These are phyloP conservation scores for Hymenoscyphus occultus DNA, from an alignment of 2,329 filamentous ascomycete species.

Conservation along the genomic window DNA sequence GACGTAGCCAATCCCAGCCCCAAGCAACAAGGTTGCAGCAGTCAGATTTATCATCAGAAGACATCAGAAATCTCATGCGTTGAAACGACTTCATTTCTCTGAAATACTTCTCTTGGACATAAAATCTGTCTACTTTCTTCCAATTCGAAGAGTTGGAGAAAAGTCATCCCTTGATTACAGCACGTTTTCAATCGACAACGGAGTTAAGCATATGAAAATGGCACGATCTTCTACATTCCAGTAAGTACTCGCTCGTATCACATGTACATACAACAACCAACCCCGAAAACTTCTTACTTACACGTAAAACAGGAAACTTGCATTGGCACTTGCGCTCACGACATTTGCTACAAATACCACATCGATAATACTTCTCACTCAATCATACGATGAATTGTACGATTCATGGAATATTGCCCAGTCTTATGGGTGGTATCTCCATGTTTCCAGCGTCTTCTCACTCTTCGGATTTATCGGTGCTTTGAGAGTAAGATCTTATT, in stretches of 20 bases:
- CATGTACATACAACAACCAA: neutral
- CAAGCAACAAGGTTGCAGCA: neutral
- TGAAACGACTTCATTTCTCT: neutral
- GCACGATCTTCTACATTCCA: neutral
- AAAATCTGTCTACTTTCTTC: neutral
- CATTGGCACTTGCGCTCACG: neutral
- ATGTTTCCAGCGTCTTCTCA: neutral
- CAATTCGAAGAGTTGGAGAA: neutral
- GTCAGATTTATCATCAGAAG: neutral
- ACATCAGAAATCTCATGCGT: neutral
- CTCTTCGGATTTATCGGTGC: slow-evolving; percentile 5
- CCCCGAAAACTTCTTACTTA: neutral
- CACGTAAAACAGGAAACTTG: neutral
- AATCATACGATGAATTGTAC: neutral
- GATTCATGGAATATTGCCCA: neutral
- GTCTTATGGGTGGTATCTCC: neutral
- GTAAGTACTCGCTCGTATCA: neutral
- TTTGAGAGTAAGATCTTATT: neutral
- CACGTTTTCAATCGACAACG: neutral
- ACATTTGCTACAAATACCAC: neutral
- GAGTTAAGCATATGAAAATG: neutral
- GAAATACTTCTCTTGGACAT: neutral
- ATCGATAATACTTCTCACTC: neutral
- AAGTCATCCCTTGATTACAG: neutral
- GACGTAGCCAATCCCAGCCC: neutral